Evolutionary conservation across 306 rosid genomes (phyloP).

Genomic region (Astragalus glycyphyllos): DNA sequence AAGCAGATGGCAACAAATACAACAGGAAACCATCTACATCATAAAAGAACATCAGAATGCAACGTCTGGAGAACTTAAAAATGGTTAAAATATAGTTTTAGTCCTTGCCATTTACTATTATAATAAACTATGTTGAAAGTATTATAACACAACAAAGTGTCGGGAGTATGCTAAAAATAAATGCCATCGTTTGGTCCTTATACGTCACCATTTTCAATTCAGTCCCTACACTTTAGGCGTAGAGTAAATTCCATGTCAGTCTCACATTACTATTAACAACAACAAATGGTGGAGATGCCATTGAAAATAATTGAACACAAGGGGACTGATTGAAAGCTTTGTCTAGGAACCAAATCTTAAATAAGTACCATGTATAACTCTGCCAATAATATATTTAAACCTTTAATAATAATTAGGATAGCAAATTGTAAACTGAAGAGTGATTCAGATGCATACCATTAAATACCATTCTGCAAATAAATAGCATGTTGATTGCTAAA

Average conservation of each 20-base stretch:
- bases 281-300: conserved; percentile 2
- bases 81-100: neutral
- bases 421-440: conserved; percentile 19
- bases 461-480: conserved; percentile 97
- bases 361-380: neutral
- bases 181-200: neutral
- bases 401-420: conserved; percentile 28
- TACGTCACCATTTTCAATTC: neutral
- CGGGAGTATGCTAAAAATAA: conserved; percentile 2
- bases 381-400: neutral
- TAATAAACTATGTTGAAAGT: neutral
- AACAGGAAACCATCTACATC: conserved; percentile 39
- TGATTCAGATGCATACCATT: conserved; percentile 67
- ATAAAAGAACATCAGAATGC: conserved; percentile 32
- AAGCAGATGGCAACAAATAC: conserved; percentile 22
- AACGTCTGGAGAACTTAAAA: conserved; percentile 1
- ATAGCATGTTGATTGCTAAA: conserved; percentile 99
- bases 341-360: neutral
- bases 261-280: neutral
- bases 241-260: neutral
- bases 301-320: conserved; percentile 5
- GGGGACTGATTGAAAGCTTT: neutral
- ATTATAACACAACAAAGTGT: conserved; percentile 3
- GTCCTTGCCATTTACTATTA: conserved; percentile 1
- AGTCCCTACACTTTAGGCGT: conserved; percentile 9